These are phyloP conservation scores for Tylopilus vinaceipallidus DNA, from an alignment of 768 basidiomycete species.

Conservation along the genomic window DNA sequence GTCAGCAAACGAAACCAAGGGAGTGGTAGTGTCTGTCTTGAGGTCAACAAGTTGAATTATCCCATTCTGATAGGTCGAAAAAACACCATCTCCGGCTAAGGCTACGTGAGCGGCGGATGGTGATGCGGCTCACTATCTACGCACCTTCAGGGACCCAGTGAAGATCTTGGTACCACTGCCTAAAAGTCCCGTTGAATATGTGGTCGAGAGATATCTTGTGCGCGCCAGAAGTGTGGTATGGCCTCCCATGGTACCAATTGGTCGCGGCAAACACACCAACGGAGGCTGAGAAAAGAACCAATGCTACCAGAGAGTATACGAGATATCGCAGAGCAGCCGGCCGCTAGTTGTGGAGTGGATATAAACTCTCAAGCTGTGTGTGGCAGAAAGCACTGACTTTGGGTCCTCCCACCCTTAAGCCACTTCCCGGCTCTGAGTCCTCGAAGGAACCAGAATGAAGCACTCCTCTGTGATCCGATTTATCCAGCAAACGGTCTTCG, in stretches of 20 bases:
- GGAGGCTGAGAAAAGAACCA: slow-evolving; percentile 59
- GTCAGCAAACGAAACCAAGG: slow-evolving; percentile 56
- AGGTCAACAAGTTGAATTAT: slow-evolving; percentile 81
- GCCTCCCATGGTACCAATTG: slow-evolving; percentile 56
- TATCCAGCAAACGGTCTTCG: slow-evolving; percentile 46
- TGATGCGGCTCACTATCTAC: slow-evolving; percentile 15
- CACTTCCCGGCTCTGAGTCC: slow-evolving; percentile 29
- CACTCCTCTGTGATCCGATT: slow-evolving; percentile 28
- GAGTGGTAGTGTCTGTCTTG: slow-evolving; percentile 64
- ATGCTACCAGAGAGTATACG: slow-evolving; percentile 53
- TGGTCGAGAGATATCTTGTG: slow-evolving; percentile 83
- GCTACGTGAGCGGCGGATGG: slow-evolving; percentile 6
- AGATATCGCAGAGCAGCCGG: slow-evolving; percentile 59
- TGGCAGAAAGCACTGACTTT: slow-evolving; percentile 32
- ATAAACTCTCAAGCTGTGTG: slow-evolving; percentile 2
- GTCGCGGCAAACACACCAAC: slow-evolving; percentile 80
- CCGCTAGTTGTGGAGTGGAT: slow-evolving; percentile 33
- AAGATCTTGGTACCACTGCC: slow-evolving; percentile 42
- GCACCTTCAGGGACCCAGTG: slow-evolving; percentile 93
- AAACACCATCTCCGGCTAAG: slow-evolving; percentile 92
- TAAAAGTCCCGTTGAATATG: slow-evolving; percentile 90
- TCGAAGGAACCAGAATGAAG: slow-evolving; percentile 8
- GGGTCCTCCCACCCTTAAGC: slow-evolving; percentile 35
- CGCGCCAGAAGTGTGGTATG: slow-evolving; percentile 51
- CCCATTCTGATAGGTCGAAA: slow-evolving; percentile 58